These are phyloP conservation scores for Suillus sp. DNA, from an alignment of 768 basidiomycete species.

Conservation along the genomic window DNA sequence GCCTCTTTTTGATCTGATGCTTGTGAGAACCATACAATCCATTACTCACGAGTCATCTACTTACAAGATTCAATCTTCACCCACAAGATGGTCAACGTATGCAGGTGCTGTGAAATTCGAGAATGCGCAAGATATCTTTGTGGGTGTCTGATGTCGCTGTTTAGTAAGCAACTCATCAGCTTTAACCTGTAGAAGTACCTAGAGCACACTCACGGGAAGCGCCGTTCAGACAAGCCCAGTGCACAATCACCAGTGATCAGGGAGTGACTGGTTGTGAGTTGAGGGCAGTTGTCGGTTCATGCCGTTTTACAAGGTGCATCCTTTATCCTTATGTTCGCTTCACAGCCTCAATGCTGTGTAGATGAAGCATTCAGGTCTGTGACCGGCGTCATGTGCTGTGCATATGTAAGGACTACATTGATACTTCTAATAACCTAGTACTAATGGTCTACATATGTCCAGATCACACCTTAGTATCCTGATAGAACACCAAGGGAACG, in stretches of 20 bases:
- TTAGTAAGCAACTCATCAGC: too few species aligned
- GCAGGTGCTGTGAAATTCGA: too few species aligned
- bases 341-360: background rate
- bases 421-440: background rate
- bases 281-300: background rate
- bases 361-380: background rate
- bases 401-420: background rate
- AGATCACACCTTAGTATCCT: too few species aligned
- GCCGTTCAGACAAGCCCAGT: background rate
- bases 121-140: background rate
- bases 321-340: background rate
- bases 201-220: background rate
- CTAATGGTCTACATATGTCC: too few species aligned
- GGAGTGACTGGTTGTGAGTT: background rate
- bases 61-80: too few species aligned
- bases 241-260: too few species aligned
- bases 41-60: too few species aligned
- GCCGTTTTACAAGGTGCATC: background rate
- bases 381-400: background rate
- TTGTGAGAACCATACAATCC: too few species aligned
- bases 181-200: background rate
- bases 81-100: too few species aligned
- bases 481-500: too few species aligned
- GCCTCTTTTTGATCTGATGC: too few species aligned
- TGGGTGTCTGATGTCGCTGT: background rate